Percentiles rank a stretch among this genome's conserved stretches.
phyloP scores from a whole-genome alignment of 1,139 yeast genomes.

The Candida neerlandica region DNA sequence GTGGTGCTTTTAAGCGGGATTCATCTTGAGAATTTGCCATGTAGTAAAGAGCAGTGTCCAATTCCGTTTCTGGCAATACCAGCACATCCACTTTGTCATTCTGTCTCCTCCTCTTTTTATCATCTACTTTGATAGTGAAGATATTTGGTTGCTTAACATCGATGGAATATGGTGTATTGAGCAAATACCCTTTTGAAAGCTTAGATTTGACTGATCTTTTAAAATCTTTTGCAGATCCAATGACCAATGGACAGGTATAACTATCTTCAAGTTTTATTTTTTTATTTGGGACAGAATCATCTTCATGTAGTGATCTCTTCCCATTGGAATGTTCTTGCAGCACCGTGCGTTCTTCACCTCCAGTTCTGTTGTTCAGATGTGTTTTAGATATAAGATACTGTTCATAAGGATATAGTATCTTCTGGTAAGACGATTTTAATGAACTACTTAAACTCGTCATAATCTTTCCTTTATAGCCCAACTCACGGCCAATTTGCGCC shows the following conservation, averaged over 20 bases:
- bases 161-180: constrained; percentile 44
- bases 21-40: constrained; percentile 30
- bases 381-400: constrained; percentile 16
- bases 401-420: constrained; percentile 39
- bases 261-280: constrained; percentile 7
- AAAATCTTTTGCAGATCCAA: constrained; percentile 51
- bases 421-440: constrained; percentile 57
- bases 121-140: constrained; percentile 19
- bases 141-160: constrained; percentile 35
- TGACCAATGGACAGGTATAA: constrained; percentile 31
- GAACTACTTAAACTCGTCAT: constrained; percentile 75
- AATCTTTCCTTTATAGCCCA: constrained; percentile 61
- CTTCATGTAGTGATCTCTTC: constrained; percentile 13
- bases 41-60: constrained; percentile 26
- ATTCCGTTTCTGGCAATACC: constrained; percentile 30
- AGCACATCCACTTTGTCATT: constrained; percentile 24
- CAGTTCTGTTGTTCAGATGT: constrained; percentile 12
- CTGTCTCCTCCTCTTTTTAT: constrained; percentile 19
- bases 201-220: constrained; percentile 48
- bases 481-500: constrained; percentile 73
- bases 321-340: constrained; percentile 8
- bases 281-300: constrained; percentile 7
- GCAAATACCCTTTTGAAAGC: constrained; percentile 50
- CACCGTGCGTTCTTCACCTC: constrained; percentile 4
- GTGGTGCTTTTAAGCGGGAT: constrained; percentile 25